These are phyloP conservation scores for Phytophthora podocarpi DNA, from an alignment of 352 stramenopile species.

Conservation along the genomic window DNA sequence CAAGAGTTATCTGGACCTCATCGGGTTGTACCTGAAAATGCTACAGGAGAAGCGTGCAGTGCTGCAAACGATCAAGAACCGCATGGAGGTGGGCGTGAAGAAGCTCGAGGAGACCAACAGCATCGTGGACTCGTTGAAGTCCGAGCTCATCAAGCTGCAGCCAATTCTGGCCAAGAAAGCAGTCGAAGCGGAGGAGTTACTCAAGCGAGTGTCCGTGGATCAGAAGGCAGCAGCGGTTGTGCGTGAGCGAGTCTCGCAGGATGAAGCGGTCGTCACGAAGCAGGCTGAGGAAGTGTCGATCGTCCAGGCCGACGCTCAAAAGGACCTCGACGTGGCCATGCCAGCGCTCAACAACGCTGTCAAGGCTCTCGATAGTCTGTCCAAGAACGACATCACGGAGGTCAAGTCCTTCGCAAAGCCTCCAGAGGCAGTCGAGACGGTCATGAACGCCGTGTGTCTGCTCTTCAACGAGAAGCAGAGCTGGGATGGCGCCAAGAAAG, in stretches of 20 bases:
- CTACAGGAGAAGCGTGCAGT: slow-evolving; percentile 86
- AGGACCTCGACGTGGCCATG: slow-evolving; percentile 93
- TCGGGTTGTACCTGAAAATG: slow-evolving; percentile 93
- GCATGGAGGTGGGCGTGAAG: slow-evolving; percentile 92
- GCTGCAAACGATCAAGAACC: slow-evolving; percentile 83
- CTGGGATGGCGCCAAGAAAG: slow-evolving; percentile 93
- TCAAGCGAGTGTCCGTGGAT: slow-evolving; percentile 93
- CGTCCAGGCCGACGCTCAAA: slow-evolving; percentile 93
- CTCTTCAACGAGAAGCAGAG: slow-evolving; percentile 93
- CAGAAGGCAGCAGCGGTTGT: slow-evolving; percentile 92
- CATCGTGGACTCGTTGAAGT: slow-evolving; percentile 93
- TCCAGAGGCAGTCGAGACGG: slow-evolving; percentile 90
- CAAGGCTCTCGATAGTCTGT: slow-evolving; percentile 89
- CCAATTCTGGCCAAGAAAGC: slow-evolving; percentile 91
- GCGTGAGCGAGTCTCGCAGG: slow-evolving; percentile 84
- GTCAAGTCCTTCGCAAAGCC: slow-evolving; percentile 95
- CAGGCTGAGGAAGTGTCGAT: slow-evolving; percentile 91
- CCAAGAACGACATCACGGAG: slow-evolving; percentile 95
- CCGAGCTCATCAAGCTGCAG: slow-evolving; percentile 92
- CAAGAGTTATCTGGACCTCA: slow-evolving; percentile 97
- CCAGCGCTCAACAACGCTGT: slow-evolving; percentile 90
- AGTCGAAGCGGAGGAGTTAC: slow-evolving; percentile 89
- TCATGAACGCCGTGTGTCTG: slow-evolving; percentile 96
- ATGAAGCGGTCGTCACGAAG: slow-evolving; percentile 92
- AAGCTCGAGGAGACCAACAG: slow-evolving; percentile 95